These are phyloP conservation scores for Lactifluus rugatus DNA, from an alignment of 768 basidiomycete genomes.

Conservation along the genomic window DNA sequence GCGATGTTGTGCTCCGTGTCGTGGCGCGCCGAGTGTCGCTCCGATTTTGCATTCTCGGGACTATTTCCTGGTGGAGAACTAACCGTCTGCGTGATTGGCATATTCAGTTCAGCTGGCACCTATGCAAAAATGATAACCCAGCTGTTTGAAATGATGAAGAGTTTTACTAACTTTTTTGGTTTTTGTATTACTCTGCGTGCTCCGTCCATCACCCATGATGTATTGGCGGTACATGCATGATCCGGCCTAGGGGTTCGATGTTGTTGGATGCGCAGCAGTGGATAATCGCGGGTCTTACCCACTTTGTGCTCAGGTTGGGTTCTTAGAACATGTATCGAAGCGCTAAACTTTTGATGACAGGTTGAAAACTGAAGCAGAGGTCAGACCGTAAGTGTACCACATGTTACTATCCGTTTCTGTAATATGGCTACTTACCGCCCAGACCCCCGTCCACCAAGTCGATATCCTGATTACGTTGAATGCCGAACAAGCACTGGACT, in stretches of 20 bases:
- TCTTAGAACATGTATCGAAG: background rate
- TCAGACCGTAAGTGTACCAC: background rate
- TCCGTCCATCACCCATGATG: background rate
- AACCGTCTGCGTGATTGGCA: background rate
- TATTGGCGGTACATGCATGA: too few relatives aligned
- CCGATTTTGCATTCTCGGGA: background rate
- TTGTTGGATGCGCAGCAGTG: background rate
- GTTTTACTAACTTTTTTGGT: too few relatives aligned
- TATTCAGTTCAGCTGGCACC: background rate
- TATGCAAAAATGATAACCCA: background rate
- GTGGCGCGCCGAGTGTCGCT: background rate
- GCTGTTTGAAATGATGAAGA: too few relatives aligned
- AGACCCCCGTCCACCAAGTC: too few relatives aligned
- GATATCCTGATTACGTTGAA: background rate
- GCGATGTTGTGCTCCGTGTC: background rate
- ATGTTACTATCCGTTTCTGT: too few relatives aligned
- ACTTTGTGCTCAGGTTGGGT: background rate
- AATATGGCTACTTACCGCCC: too few relatives aligned
- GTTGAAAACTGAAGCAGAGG: background rate
- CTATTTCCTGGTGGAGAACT: background rate
- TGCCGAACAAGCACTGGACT: background rate
- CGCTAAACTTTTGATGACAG: background rate
- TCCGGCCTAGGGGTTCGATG: background rate
- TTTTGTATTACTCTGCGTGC: background rate
- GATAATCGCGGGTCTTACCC: background rate